These are phyloP conservation scores for Trypanosoma cruzi DNA, from an alignment of 208 protist species.

Conservation along the genomic window DNA sequence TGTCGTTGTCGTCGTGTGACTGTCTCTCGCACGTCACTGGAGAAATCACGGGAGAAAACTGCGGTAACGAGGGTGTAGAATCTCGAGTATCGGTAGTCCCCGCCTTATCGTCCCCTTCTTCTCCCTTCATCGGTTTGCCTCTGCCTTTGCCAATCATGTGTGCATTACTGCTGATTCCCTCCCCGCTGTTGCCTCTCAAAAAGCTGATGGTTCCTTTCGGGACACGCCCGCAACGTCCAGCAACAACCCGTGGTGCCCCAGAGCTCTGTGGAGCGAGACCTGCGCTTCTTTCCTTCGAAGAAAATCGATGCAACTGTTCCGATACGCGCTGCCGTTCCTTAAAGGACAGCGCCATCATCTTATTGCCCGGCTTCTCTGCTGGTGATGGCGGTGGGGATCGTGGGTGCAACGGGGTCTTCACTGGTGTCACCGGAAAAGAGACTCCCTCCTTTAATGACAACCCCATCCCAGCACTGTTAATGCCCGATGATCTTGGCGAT, in stretches of 20 bases:
- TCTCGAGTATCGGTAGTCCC: background rate
- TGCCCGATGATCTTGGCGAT: background rate
- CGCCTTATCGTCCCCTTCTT: background rate
- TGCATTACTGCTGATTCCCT: background rate
- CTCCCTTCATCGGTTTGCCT: background rate
- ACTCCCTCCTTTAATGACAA: background rate
- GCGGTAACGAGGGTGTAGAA: background rate
- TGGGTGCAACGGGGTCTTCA: background rate
- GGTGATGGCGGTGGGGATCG: background rate
- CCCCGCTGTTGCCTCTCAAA: background rate
- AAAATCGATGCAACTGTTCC: background rate
- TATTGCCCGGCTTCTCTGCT: background rate
- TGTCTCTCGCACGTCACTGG: background rate
- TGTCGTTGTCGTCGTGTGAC: too few species aligned
- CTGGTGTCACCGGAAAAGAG: background rate
- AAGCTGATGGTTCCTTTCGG: background rate
- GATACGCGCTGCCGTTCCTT: constrained; percentile 7
- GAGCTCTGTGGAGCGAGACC: background rate
- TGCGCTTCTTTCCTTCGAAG: background rate
- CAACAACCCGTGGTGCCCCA: background rate
- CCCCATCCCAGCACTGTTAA: background rate
- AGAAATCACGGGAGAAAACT: background rate
- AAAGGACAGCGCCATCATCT: constrained; percentile 1
- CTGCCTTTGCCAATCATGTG: background rate
- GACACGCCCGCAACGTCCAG: too few species aligned